These are phyloP conservation scores for Aspergillus haitiensis DNA, from an alignment of 495 filamentous ascomycete species.

Conservation along the genomic window DNA sequence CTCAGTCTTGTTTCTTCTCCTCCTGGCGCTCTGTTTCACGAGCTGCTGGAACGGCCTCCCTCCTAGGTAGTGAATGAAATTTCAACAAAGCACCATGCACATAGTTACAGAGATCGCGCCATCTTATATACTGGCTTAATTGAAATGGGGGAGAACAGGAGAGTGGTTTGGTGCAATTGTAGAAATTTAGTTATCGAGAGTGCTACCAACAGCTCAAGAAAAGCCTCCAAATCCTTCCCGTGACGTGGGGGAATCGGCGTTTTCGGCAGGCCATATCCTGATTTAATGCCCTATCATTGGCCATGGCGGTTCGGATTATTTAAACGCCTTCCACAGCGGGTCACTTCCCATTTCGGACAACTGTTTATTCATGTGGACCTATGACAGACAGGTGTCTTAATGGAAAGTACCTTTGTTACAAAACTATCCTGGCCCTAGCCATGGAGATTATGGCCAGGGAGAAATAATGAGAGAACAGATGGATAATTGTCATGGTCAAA, in stretches of 20 bases:
- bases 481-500: too few species aligned
- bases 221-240: conserved; percentile 22
- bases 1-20: conserved; percentile 13
- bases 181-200: background rate
- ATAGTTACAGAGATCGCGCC: conserved; percentile 26
- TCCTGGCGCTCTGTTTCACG: conserved; percentile 6
- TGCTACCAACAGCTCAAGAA: conserved; percentile 1
- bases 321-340: conserved; percentile 20
- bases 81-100: conserved; percentile 29
- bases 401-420: too few species aligned
- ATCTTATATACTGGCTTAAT: conserved; percentile 12
- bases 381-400: too few species aligned
- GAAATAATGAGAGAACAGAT: too few species aligned
- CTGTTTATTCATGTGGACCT: conserved; percentile 14
- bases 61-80: conserved; percentile 9
- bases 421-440: too few species aligned
- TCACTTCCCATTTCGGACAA: conserved; percentile 20
- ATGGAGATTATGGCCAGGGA: too few species aligned
- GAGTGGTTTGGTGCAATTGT: conserved; percentile 6
- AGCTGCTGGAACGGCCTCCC: conserved; percentile 30
- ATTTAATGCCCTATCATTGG: conserved; percentile 36
- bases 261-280: conserved; percentile 33
- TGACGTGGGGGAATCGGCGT: conserved; percentile 42
- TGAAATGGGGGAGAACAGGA: conserved; percentile 13
- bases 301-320: conserved; percentile 25